Conservation (phyloP, 805 yeast genomes). For the Candida stauntonica region DNA sequence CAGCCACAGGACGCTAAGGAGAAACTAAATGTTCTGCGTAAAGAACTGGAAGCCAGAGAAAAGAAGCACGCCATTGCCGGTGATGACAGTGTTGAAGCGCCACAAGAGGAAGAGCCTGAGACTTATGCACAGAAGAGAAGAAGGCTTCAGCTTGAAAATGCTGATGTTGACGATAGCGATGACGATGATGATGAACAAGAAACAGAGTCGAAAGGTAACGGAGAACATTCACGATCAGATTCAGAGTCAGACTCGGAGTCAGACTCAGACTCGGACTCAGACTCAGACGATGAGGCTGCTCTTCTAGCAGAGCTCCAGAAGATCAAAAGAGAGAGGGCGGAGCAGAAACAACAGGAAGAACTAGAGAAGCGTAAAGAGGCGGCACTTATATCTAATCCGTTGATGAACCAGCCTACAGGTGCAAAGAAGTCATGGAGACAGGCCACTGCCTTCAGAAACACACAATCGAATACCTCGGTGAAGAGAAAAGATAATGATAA, state of each 20-base stretch:
- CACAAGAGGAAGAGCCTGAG: conserved; percentile 11
- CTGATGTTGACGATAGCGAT: conserved; percentile 30
- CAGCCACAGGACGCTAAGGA: conserved; percentile 8
- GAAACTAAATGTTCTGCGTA: conserved; percentile 20
- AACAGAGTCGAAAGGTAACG: background rate
- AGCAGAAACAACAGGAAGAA: conserved; percentile 25
- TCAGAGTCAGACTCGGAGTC: background rate
- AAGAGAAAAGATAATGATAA: conserved; percentile 25
- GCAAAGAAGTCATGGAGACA: conserved; percentile 33
- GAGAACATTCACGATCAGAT: conserved; percentile 26
- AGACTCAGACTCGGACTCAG: conserved; percentile 18
- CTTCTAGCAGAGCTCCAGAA: conserved; percentile 37
- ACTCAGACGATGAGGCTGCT: conserved; percentile 43
- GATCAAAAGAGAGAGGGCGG: conserved; percentile 33
- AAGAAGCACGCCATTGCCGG: conserved; percentile 15
- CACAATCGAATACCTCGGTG: conserved; percentile 15
- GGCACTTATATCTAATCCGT: conserved; percentile 28
- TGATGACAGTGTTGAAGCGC: conserved; percentile 1
- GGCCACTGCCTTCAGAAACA: conserved; percentile 28
- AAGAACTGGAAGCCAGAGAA: conserved; percentile 19
- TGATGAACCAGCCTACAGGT: conserved; percentile 16
- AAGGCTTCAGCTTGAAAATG: conserved; percentile 30
- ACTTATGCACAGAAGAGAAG: conserved; percentile 14
- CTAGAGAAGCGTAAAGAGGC: conserved; percentile 22
- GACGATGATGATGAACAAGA: conserved; percentile 29